A percentile compares a stretch with the other conserved stretches of the same genome.
phyloP scores from a whole-genome alignment of 2,329 filamentous ascomycete genomes.

The Xylariaceae sp. region DNA sequence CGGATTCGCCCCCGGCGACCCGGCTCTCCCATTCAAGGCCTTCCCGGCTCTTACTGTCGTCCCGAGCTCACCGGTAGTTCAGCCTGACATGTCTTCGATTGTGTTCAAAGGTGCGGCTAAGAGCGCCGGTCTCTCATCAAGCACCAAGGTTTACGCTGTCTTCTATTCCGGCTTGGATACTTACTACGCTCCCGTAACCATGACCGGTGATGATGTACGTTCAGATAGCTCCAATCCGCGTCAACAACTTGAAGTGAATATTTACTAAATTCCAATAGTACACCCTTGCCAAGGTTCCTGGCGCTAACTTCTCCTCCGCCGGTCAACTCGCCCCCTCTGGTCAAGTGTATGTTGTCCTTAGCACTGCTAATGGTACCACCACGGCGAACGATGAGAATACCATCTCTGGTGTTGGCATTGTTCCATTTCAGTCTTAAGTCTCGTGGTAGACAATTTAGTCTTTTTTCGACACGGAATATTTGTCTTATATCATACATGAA shows the following conservation, averaged over 20 bases:
- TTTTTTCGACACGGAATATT: too few species aligned
- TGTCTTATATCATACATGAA: too few species aligned
- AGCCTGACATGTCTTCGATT: not conserved
- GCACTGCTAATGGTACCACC: not conserved
- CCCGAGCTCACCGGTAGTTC: not conserved
- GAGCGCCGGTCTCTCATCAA: not conserved
- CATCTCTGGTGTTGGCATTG: not conserved
- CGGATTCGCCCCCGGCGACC: not conserved
- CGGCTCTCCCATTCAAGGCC: not conserved
- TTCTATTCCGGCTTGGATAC: not conserved
- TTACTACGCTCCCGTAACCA: not conserved
- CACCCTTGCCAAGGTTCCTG: not conserved
- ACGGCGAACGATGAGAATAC: not conserved
- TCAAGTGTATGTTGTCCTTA: constrained; percentile 1
- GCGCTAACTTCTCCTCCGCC: not conserved
- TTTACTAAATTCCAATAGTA: not conserved
- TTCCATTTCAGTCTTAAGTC: not conserved
- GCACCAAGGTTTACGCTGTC: not conserved
- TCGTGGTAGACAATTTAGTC: too few species aligned
- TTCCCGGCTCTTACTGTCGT: not conserved
- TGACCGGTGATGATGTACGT: not conserved
- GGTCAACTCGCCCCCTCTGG: not conserved
- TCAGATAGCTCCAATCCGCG: not conserved
- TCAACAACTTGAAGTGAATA: not conserved
- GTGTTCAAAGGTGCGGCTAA: not conserved